A percentile compares a stretch with the other conserved stretches of the same genome.
phyloP scores from a whole-genome alignment of 176 grass and related monocot genomes.

The Phoenix dactylifera region DNA sequence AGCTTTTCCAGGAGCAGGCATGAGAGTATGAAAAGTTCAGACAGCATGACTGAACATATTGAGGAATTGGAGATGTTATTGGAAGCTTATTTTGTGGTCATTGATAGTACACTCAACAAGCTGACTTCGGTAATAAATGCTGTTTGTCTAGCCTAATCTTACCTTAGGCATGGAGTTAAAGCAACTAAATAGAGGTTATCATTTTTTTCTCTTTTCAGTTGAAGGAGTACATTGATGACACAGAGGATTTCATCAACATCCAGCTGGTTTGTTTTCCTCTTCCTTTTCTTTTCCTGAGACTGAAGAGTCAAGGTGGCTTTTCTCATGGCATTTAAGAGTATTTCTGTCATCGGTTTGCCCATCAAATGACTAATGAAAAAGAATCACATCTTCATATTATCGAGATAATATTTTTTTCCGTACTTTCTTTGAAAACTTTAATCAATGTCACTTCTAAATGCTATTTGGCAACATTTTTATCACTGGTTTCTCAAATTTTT shows the following conservation, averaged over 20 bases:
- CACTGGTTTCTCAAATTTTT: no score
- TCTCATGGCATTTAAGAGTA: conserved; percentile 7
- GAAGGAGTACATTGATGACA: conserved; percentile 99
- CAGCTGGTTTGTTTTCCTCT: conserved; percentile 53
- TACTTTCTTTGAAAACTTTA: no score
- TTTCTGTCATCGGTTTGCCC: background rate
- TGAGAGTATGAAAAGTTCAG: conserved; percentile 59
- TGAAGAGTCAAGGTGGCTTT: background rate
- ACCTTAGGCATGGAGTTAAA: conserved; percentile 5
- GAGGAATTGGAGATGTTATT: conserved; percentile 88
- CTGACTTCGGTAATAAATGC: conserved; percentile 53
- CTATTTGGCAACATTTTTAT: no score
- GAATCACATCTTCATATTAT: no score
- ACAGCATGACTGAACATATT: conserved; percentile 42
- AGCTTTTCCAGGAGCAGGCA: conserved; percentile 61
- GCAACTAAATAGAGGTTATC: background rate
- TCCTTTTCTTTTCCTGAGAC: background rate
- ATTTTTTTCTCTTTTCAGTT: conserved; percentile 46
- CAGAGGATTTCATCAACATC: conserved; percentile 95
- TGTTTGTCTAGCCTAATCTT: background rate
- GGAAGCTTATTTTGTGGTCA: conserved; percentile 92
- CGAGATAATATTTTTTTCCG: no score
- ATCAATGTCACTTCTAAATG: no score
- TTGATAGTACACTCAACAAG: conserved; percentile 76
- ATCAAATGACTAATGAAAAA: no score